These are phyloP conservation scores for Cryphonectria carpinicola DNA, from an alignment of 2,329 filamentous ascomycete genomes.

Conservation along the genomic window DNA sequence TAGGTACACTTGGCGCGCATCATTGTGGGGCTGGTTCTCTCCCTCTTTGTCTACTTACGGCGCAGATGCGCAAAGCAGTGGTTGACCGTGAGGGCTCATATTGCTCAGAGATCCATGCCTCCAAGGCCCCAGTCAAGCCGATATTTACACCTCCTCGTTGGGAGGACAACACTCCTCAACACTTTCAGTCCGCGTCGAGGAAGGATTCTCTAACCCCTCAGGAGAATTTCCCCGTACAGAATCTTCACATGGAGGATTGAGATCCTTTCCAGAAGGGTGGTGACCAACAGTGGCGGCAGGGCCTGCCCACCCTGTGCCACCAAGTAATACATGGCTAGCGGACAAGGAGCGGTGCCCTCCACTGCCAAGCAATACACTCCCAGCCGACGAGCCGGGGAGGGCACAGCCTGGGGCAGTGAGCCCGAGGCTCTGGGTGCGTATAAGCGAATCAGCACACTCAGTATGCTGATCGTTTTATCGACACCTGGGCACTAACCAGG, in stretches of 20 bases:
- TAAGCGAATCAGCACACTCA: neutral
- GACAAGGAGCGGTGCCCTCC: neutral
- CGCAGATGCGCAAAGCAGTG: neutral
- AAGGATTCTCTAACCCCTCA: neutral
- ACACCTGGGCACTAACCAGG: neutral
- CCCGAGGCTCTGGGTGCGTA: neutral
- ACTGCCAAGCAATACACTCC: neutral
- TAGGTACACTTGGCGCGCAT: neutral
- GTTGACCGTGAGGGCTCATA: neutral
- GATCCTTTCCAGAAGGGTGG: neutral
- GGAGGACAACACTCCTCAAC: neutral
- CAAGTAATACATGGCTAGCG: neutral
- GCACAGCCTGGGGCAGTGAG: neutral
- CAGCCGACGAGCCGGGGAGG: neutral
- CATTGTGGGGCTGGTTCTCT: neutral
- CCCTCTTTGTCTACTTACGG: neutral
- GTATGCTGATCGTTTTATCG: neutral
- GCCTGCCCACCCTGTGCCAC: neutral
- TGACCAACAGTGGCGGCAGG: neutral
- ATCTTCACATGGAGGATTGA: neutral
- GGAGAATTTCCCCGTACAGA: neutral
- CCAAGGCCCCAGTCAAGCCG: neutral
- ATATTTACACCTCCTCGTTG: neutral
- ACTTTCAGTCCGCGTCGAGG: neutral
- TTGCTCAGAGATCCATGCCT: neutral